A percentile compares a stretch with the other conserved stretches of the same genome.
Evolutionary conservation across 768 basidiomycete species (phyloP).

Genomic region (Mycena latifolia): DNA sequence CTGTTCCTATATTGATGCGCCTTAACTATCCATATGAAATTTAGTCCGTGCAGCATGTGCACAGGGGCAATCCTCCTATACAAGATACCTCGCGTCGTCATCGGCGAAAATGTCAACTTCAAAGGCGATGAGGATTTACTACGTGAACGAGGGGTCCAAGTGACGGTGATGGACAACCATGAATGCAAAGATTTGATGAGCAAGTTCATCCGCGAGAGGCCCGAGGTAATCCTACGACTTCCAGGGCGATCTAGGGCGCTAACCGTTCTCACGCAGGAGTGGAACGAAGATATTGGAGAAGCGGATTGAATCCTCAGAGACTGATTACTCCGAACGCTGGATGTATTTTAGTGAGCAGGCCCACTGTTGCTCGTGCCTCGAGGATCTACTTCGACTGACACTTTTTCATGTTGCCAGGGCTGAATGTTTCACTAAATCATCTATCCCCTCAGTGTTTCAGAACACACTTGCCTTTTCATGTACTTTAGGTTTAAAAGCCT

Average conservation of each 20-base stretch:
- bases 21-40: not conserved
- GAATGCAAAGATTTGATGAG: constrained; percentile 68
- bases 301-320: not conserved
- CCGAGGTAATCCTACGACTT: constrained; percentile 54
- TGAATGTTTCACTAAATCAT: too few species aligned
- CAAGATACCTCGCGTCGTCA: constrained; percentile 73
- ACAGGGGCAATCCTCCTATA: constrained; percentile 73
- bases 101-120: constrained; percentile 72
- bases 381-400: too few species aligned
- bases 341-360: too few species aligned
- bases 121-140: constrained; percentile 68
- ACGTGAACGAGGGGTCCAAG: constrained; percentile 64
- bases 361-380: too few species aligned
- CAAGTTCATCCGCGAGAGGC: constrained; percentile 66
- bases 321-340: not conserved
- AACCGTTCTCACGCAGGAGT: constrained; percentile 47
- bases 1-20: not conserved
- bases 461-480: not conserved
- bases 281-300: constrained; percentile 75
- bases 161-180: constrained; percentile 59
- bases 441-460: too few species aligned
- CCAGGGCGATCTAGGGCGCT: constrained; percentile 7
- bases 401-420: too few species aligned
- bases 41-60: constrained; percentile 76
- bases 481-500: too few species aligned